Evolutionary conservation across 2,329 filamentous ascomycete genomes (phyloP).

Genomic region (Colletotrichum liaoningense): DNA sequence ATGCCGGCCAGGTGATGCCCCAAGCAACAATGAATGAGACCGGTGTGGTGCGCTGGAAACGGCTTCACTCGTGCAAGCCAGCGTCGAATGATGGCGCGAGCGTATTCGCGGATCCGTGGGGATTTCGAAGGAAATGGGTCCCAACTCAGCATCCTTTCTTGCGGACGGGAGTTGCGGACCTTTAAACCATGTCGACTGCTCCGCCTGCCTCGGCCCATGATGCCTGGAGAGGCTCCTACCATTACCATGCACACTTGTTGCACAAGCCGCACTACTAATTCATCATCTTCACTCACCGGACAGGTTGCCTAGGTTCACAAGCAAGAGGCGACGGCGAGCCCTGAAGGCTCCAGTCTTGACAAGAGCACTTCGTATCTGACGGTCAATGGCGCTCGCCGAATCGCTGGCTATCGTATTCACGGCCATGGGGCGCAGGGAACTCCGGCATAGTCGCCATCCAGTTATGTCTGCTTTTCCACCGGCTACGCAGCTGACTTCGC

Average conservation of each 20-base stretch:
- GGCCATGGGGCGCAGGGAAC: too few relatives aligned
- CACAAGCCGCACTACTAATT: not conserved
- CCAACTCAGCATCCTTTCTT: not conserved
- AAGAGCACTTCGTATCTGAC: not conserved
- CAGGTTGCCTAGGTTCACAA: not conserved
- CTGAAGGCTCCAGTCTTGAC: not conserved
- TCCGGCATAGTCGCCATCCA: not conserved
- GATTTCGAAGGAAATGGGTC: conserved; percentile 1
- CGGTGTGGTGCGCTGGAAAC: not conserved
- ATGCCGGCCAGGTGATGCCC: not conserved
- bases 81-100: conserved; percentile 8
- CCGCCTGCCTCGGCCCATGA: not conserved
- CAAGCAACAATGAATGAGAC: conserved; percentile 12
- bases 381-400: not conserved
- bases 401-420: not conserved
- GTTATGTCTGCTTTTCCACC: not conserved
- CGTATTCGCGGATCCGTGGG: not conserved
- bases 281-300: not conserved
- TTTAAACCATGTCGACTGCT: conserved; percentile 1
- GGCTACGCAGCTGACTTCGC: not conserved
- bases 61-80: not conserved
- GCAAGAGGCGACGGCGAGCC: not conserved
- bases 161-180: conserved; percentile 1
- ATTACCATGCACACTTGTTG: not conserved
- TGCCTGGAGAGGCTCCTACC: not conserved